Evolutionary conservation across 495 filamentous ascomycete genomes (phyloP).

Genomic region (Penicillium silybi): DNA sequence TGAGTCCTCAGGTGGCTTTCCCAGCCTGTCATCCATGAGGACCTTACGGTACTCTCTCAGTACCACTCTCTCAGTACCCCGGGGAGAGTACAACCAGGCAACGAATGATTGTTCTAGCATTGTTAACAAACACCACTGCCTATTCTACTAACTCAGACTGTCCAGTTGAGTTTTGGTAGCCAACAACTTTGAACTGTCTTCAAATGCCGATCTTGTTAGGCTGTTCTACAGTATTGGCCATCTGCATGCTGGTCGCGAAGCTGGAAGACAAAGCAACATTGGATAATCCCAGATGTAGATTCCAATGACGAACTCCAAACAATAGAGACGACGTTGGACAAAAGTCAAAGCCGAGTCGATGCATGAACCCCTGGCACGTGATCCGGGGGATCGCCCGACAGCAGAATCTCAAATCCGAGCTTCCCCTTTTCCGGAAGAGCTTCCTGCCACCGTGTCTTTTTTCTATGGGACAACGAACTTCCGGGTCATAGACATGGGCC

Average conservation of each 20-base stretch:
- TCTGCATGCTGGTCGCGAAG: too few species aligned
- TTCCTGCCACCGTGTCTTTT: constrained; percentile 27
- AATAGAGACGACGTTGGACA: neutral
- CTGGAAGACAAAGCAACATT: too few species aligned
- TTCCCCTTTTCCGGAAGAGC: constrained; percentile 18
- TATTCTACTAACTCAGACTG: neutral
- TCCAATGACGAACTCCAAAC: too few species aligned
- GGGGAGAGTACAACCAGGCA: neutral
- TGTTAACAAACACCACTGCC: neutral
- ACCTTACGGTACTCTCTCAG: too few species aligned
- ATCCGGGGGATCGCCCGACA: constrained; percentile 18
- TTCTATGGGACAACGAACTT: neutral
- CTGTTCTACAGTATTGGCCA: too few species aligned
- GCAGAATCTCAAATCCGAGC: constrained; percentile 10
- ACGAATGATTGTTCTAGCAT: neutral
- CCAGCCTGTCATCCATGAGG: too few species aligned
- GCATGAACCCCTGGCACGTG: constrained; percentile 18
- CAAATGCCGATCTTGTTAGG: too few species aligned
- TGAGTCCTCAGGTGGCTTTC: neutral
- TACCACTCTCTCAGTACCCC: too few species aligned
- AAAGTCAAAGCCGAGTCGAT: neutral
- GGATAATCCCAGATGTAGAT: too few species aligned
- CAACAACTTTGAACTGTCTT: too few species aligned
- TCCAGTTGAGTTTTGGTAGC: neutral
- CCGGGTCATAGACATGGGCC: neutral